Evolutionary conservation across 495 filamentous ascomycete genomes (phyloP), one percentile per base, ranked within the genome.

Genomic region (Jackrogersella minutella): DNA sequence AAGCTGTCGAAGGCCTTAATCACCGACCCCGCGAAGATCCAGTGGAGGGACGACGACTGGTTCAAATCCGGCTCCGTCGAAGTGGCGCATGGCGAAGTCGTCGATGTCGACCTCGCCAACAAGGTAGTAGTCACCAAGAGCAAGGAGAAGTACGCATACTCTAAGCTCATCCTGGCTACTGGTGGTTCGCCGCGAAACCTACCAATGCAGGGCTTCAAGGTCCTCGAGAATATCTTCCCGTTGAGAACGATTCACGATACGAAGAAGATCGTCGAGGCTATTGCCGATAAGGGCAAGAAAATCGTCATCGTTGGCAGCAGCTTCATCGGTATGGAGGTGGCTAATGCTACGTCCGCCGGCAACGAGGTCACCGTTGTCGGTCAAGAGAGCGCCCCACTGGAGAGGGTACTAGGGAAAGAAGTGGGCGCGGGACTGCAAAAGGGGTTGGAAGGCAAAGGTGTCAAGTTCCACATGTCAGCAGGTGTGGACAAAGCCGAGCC

Each of bases 321-420:
- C 44, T 97, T 99, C 77, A 99, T 99, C 75, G 86, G 95, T 34
- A 96, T 99, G 93, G 95, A 99, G 78, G 85, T 97, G 24, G 92
- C 89, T 37, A 97, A 93, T 51, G 87, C 87, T 31, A 88, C 88
- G 2, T 78, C 86, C 10, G 88, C 88, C 54, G 87, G 86, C 51
- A 92, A 97, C 71, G 78, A 86, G 14, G 91, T 99, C 34, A 90
- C 90, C n/a, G 86, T 97, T 54, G 82, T 99, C n/a, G 95, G 95
- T 52, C 94, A 93, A 90, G 96, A 97, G 74, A 87, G 83, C 63
- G 85, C 84, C 28, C 95, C 95, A 1, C 79, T 97, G 63, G 93
- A 97, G 76, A 89, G 92, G 33, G 86, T 99, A 14, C 89, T 99
- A 81, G 95, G 95, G 51, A 82, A 82, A 41, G 74, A 90, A 73